A percentile compares a stretch with the other conserved stretches of the same genome.
phyloP scores from a whole-genome alignment of 345 rosid species.

The Angophora floribunda region DNA sequence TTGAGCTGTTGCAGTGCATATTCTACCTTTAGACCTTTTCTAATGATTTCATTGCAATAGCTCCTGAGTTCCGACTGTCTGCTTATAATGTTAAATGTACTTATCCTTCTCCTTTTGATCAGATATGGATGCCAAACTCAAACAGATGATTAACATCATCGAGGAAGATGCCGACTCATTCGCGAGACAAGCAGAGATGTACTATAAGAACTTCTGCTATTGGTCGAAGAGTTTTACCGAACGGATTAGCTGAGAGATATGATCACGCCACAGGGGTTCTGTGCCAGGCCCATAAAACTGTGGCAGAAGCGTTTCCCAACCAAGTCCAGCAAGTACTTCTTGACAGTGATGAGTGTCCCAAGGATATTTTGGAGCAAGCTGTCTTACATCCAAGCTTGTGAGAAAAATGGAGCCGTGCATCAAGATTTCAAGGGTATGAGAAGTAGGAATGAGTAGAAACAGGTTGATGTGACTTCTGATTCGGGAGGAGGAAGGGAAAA shows the following conservation, averaged over 20 bases:
- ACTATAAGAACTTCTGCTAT: slow-evolving; percentile 85
- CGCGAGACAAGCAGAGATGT: slow-evolving; percentile 97
- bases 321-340: slow-evolving; percentile 46
- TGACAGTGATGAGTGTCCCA: slow-evolving; percentile 48
- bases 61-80: no score
- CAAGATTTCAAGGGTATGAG: slow-evolving; percentile 34
- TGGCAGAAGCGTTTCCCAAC: slow-evolving; percentile 92
- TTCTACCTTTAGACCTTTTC: not conserved
- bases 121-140: slow-evolving; percentile 92
- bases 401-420: slow-evolving; percentile 28
- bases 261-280: slow-evolving; percentile 90
- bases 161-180: slow-evolving; percentile 99
- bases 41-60: not conserved
- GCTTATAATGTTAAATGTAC: no score
- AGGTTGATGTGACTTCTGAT: not conserved
- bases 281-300: slow-evolving; percentile 79
- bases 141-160: slow-evolving; percentile 88
- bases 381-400: slow-evolving; percentile 28
- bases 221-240: slow-evolving; percentile 96
- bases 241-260: slow-evolving; percentile 94
- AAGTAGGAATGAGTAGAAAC: slow-evolving; percentile 44
- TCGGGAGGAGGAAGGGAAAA: slow-evolving; percentile 46
- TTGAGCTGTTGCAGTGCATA: not conserved
- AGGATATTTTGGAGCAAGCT: slow-evolving; percentile 20
- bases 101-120: slow-evolving; percentile 12